Conservation (phyloP, 345 rosid species). For the Durio zibethinus region DNA sequence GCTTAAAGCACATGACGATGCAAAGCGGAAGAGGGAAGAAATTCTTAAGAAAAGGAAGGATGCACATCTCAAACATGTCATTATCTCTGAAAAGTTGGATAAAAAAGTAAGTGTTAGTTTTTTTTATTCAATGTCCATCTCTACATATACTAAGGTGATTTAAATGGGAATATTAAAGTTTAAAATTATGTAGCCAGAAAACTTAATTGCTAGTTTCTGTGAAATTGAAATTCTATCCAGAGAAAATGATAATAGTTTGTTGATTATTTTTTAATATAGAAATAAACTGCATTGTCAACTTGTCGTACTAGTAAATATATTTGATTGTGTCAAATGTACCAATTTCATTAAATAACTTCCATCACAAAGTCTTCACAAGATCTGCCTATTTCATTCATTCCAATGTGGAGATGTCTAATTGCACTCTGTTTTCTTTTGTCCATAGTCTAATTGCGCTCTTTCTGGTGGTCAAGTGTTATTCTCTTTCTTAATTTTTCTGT, state of each 20-base stretch:
- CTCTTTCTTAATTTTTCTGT: neutral
- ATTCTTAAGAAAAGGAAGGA: constrained; percentile 80
- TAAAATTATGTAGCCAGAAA: neutral
- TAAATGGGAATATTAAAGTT: neutral
- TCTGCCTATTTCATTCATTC: neutral
- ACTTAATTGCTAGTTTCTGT: neutral
- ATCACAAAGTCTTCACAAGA: neutral
- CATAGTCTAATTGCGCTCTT: neutral
- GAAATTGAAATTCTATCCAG: neutral
- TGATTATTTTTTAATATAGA: neutral
- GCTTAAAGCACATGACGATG: constrained; percentile 65
- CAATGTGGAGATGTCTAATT: neutral
- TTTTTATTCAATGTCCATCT: constrained; percentile 3
- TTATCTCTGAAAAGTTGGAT: constrained; percentile 81
- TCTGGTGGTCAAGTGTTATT: constrained; percentile 6
- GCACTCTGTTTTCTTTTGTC: neutral
- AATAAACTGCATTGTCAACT: neutral
- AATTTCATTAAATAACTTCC: neutral
- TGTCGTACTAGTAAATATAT: neutral
- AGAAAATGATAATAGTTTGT: neutral
- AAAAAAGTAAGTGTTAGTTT: constrained; percentile 55
- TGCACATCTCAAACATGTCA: constrained; percentile 68
- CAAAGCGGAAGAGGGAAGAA: constrained; percentile 62
- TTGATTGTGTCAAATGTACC: neutral
- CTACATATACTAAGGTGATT: neutral